Base-by-base conservation (phyloP, 352 stramenopile genomes). In the Phytophthora parvispora region DNA sequence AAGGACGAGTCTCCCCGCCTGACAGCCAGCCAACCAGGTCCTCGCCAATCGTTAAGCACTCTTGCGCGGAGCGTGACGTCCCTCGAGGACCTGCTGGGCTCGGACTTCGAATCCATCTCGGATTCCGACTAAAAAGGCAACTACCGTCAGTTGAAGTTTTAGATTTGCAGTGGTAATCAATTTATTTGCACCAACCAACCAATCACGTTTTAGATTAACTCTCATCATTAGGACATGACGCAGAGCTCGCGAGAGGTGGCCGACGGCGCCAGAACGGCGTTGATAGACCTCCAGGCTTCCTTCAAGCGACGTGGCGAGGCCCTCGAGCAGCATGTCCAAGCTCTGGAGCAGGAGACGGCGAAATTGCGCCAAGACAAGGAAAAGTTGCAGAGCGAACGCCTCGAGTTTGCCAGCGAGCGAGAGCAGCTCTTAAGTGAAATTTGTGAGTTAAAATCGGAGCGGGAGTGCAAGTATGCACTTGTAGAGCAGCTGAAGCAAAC, bases 71-170 rank as follows among this genome's bases (percentile, higher is more conserved):
- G 47, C 28, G 51, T 65, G 6, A 70, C 34, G 18, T 54, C 63
- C 2, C 28, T 70, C 12, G 4, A 53, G 59, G 63, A 70, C 16
- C 63, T 70, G 2, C 9, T 70, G 16, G 63, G 63, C 27, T 70
- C 63, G 27, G 62, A 70, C 27, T 70, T 70, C 32, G 34, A 70
- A 42, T 67, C 60, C 6, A 38, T 58, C 27, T 70, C 62, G 20
- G 62, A 64, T 53, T 67, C 60, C 13, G 40, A 47, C 22, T 24
- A 24, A 45, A 45, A 45, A 43, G 36, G 36, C 36, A 43, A 43
- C 36, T 20, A 8, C 32, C 36, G 15, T n/a, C n/a, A 22, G 42
- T 49, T 49, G 42, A 49, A 49, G 42, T 28, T 49, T 49, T 28
- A 12, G n/a, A 27, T 49, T 7, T 43, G 36, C 12, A 43, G 36